phyloP scores from a whole-genome alignment of 2,329 filamentous ascomycete species.

The Clarireedia paspali region DNA sequence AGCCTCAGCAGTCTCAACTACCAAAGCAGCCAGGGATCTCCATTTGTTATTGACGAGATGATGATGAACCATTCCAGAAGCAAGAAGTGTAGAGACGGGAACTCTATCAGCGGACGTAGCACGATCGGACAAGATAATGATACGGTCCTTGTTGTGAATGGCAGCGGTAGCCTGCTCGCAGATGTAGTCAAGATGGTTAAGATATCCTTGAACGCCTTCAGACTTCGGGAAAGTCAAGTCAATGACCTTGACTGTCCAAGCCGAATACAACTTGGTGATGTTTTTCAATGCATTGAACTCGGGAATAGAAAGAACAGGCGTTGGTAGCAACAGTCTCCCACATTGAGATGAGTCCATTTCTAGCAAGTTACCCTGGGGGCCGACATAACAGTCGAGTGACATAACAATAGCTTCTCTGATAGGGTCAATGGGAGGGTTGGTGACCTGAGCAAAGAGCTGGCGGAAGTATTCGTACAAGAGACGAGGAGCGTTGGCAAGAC shows the following conservation, averaged over 20 bases:
- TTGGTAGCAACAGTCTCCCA: slow-evolving; percentile 75
- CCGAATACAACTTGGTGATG: slow-evolving; percentile 61
- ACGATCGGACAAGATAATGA: slow-evolving; percentile 85
- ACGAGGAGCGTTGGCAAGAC: slow-evolving; percentile 81
- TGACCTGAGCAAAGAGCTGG: slow-evolving; percentile 95
- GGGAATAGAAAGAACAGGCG: slow-evolving; percentile 79
- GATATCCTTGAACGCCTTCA: slow-evolving; percentile 75
- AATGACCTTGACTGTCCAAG: slow-evolving; percentile 84
- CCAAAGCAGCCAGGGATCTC: slow-evolving; percentile 78
- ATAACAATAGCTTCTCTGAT: slow-evolving; percentile 97
- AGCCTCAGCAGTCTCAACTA: slow-evolving; percentile 89
- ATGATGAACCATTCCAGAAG: slow-evolving; percentile 90
- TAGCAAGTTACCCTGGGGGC: slow-evolving; percentile 87
- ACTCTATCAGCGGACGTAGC: slow-evolving; percentile 77
- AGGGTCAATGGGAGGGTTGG: slow-evolving; percentile 93
- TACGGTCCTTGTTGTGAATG: slow-evolving; percentile 73
- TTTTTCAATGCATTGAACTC: slow-evolving; percentile 86
- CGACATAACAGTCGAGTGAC: slow-evolving; percentile 94
- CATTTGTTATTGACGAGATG: slow-evolving; percentile 94
- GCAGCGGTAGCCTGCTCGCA: slow-evolving; percentile 78
- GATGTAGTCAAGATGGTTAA: slow-evolving; percentile 80
- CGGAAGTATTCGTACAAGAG: slow-evolving; percentile 95
- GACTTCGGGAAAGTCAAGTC: slow-evolving; percentile 90
- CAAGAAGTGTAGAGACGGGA: slow-evolving; percentile 76
- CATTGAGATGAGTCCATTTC: slow-evolving; percentile 92